Base-by-base conservation (phyloP, 208 protist species). In the Tritrichomonas musculus region DNA sequence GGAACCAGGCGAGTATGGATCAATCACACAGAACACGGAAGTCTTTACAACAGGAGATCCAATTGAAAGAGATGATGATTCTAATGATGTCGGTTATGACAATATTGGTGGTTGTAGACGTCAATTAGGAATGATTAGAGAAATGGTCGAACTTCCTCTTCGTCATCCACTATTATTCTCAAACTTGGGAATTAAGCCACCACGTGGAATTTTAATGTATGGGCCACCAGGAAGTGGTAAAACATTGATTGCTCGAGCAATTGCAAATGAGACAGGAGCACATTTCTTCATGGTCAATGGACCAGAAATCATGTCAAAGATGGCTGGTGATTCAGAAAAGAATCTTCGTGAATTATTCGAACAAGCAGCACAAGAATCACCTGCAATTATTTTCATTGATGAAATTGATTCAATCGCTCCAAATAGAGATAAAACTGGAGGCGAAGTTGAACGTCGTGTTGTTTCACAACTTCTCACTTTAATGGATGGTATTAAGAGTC, bases 341-440 rank as follows among this genome's bases (percentile, higher is more conserved):
- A 99, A 99, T 95, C 97, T 99, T 36, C 96, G 99, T 93, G 98
- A 98, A 94, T 98, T 99, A 49, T 99, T 99, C 95, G 98, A 99
- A 95, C 98, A 99, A 69, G 94, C 94, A 36, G 64, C 88, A 69
- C 94, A 99, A 97, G 99, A 99, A 96, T 96, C 98, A 0, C 99
- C 98, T 50, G 95, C 99, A 53, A 99, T 99, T 95, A 99, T 99
- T 95, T 99, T 99, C 96, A 99, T 99, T 95, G 99, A 99, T 96
- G 99, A 99, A 96, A 99, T 99, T 93, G 99, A 99, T 96, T 98
- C 98, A 20, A 99, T 99, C 94, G 99, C 99, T 13, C 99, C 99
- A 75, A 99, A 99, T 96, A 97, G 99, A 94, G 99, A 99, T 80
- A 99, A 99, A 94, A 97, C 95, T 50, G 93, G 99, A 95, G 99